A percentile compares a stretch with the other conserved stretches of the same genome.
Evolutionary conservation across 805 yeast genomes (phyloP).

Genomic region (Tetrapisispora arboricola): DNA sequence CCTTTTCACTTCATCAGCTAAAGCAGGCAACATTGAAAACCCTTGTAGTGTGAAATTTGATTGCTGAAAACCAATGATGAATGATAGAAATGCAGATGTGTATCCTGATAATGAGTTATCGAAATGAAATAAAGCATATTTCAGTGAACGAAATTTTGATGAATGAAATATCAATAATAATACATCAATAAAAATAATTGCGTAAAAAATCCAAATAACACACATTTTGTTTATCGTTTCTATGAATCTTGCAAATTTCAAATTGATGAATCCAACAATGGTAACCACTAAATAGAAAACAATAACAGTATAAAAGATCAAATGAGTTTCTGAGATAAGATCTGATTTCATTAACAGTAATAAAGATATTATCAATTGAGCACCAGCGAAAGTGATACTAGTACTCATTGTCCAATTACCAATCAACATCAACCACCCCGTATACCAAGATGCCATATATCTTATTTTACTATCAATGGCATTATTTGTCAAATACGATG

Average conservation of each 20-base stretch:
- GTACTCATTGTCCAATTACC: constrained; percentile 76
- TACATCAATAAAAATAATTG: constrained; percentile 58
- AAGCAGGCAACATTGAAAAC: constrained; percentile 69
- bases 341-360: constrained; percentile 51
- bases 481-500: constrained; percentile 34
- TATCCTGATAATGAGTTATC: constrained; percentile 70
- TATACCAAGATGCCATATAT: constrained; percentile 58
- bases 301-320: constrained; percentile 40
- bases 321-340: constrained; percentile 42
- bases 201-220: constrained; percentile 66
- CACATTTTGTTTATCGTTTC: constrained; percentile 58
- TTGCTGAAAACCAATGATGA: constrained; percentile 67
- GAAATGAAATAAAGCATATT: constrained; percentile 52
- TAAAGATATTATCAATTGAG: constrained; percentile 60
- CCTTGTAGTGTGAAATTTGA: constrained; percentile 75
- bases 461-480: constrained; percentile 28
- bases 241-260: constrained; percentile 46
- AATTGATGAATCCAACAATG: constrained; percentile 52
- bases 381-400: constrained; percentile 64
- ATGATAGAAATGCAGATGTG: constrained; percentile 53
- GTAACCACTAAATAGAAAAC: constrained; percentile 48
- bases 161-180: constrained; percentile 47
- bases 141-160: constrained; percentile 45
- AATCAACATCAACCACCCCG: constrained; percentile 64
- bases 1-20: constrained; percentile 69